phyloP scores from a whole-genome alignment of 305 asterid species.

The Striga hermonthica region DNA sequence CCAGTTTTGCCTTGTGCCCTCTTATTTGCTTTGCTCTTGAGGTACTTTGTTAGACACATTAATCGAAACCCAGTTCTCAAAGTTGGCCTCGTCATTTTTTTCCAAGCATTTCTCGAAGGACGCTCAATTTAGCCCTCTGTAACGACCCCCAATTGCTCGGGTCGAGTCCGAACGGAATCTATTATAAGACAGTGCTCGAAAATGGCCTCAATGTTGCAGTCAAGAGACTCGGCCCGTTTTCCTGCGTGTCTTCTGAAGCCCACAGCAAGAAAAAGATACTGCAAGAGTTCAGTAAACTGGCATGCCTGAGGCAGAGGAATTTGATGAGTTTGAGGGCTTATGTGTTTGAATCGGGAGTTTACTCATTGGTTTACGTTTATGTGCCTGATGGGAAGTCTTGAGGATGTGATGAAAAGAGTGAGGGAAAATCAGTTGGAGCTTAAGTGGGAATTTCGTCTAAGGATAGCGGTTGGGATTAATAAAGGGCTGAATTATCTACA shows the following conservation, averaged over 20 bases:
- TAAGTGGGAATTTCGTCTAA: slow-evolving; percentile 71
- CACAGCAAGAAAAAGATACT: slow-evolving; percentile 47
- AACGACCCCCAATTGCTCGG: slow-evolving; percentile 57
- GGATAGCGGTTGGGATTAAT: slow-evolving; percentile 78
- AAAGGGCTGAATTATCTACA: slow-evolving; percentile 82
- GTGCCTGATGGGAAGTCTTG: slow-evolving; percentile 71
- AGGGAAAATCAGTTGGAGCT: slow-evolving; percentile 62
- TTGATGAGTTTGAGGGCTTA: slow-evolving; percentile 90
- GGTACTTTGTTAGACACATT: no score
- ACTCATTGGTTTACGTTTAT: slow-evolving; percentile 65
- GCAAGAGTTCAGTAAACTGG: slow-evolving; percentile 63
- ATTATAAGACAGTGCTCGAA: slow-evolving; percentile 70
- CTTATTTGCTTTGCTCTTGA: no score
- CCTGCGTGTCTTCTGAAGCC: slow-evolving; percentile 19
- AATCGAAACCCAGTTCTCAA: slow-evolving; percentile 65
- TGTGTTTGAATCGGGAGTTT: slow-evolving; percentile 51
- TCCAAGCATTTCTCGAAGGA: slow-evolving; percentile 59
- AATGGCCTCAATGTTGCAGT: slow-evolving; percentile 80
- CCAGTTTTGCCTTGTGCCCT: slow-evolving; percentile 64
- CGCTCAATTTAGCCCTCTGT: slow-evolving; percentile 68
- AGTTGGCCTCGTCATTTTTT: slow-evolving; percentile 73
- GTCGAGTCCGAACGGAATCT: slow-evolving; percentile 60
- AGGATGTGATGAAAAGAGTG: slow-evolving; percentile 63
- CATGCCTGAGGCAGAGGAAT: slow-evolving; percentile 70
- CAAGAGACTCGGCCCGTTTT: slow-evolving; percentile 52